A percentile compares a stretch with the other conserved stretches of the same genome.
These are phyloP conservation scores for Cardamine chenopodiifolia DNA, from an alignment of 345 rosid species.

Conservation along the genomic window DNA sequence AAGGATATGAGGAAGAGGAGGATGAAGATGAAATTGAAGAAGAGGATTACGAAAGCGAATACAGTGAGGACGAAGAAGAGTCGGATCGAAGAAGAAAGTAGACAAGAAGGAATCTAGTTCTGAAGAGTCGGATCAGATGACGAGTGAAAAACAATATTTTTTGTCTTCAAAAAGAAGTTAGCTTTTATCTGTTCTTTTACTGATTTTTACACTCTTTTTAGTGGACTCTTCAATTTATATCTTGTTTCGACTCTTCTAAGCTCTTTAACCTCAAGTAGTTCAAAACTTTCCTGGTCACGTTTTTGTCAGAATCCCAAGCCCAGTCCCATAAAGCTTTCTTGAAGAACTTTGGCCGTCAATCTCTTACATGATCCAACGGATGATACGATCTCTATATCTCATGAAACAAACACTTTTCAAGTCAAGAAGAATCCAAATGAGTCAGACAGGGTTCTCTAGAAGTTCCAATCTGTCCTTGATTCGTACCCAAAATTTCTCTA, in stretches of 20 bases:
- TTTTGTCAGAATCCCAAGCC: neutral
- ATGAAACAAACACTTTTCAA: constrained; percentile 4
- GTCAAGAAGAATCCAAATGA: constrained; percentile 36
- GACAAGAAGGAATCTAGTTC: constrained; percentile 57
- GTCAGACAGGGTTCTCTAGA: constrained; percentile 23
- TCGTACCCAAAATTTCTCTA: neutral
- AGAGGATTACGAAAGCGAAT: constrained; percentile 91
- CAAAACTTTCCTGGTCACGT: neutral
- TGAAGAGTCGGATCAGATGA: constrained; percentile 74
- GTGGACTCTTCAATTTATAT: neutral
- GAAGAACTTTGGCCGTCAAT: neutral
- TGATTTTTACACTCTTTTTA: neutral
- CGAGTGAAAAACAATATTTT: constrained; percentile 48
- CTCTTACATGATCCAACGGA: neutral
- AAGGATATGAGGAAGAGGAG: constrained; percentile 75
- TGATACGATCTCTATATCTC: constrained; percentile 11
- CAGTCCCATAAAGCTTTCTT: constrained; percentile 15
- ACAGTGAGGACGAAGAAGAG: constrained; percentile 85
- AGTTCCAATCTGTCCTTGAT: constrained; percentile 21
- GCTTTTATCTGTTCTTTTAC: neutral
- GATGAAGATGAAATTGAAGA: constrained; percentile 87
- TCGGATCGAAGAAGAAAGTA: constrained; percentile 56
- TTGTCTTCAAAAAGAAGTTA: constrained; percentile 13
- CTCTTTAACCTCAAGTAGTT: constrained; percentile 8
- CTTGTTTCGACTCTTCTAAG: constrained; percentile 13